These are phyloP conservation scores for Aquilaria agallochum DNA, from an alignment of 441 rosid genomes.

Conservation along the genomic window DNA sequence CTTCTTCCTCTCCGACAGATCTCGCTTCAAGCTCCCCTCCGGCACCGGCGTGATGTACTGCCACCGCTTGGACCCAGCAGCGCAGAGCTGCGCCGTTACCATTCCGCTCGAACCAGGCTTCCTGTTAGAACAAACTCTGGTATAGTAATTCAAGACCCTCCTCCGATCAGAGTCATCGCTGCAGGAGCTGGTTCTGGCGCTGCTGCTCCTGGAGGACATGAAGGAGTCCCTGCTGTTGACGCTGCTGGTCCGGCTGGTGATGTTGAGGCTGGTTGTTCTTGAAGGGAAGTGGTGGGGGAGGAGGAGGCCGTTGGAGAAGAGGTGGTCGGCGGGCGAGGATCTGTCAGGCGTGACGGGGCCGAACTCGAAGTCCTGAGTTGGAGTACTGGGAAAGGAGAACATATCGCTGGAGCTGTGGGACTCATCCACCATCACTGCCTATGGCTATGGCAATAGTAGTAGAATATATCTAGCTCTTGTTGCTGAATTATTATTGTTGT, in stretches of 20 bases:
- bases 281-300: constrained; percentile 70
- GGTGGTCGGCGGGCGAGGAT: constrained; percentile 80
- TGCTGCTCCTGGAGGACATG: constrained; percentile 59
- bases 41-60: constrained; percentile 57
- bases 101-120: constrained; percentile 35
- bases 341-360: constrained; percentile 50
- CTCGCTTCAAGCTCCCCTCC: constrained; percentile 38
- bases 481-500: no score
- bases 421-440: no score
- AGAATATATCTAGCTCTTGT: no score
- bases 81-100: constrained; percentile 47
- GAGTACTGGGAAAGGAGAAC: constrained; percentile 48
- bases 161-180: constrained; percentile 39
- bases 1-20: constrained; percentile 32
- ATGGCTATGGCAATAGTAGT: no score
- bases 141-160: constrained; percentile 11
- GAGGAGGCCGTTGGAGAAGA: constrained; percentile 74
- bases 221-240: constrained; percentile 48
- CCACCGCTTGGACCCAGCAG: constrained; percentile 65
- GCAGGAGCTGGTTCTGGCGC: constrained; percentile 45
- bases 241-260: constrained; percentile 43
- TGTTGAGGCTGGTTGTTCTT: constrained; percentile 16
- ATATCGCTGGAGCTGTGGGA: constrained; percentile 21
- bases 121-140: constrained; percentile 9
- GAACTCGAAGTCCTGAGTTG: constrained; percentile 58